Base-by-base conservation (phyloP, 2,329 filamentous ascomycete species). In the Calonectria honghensis region DNA sequence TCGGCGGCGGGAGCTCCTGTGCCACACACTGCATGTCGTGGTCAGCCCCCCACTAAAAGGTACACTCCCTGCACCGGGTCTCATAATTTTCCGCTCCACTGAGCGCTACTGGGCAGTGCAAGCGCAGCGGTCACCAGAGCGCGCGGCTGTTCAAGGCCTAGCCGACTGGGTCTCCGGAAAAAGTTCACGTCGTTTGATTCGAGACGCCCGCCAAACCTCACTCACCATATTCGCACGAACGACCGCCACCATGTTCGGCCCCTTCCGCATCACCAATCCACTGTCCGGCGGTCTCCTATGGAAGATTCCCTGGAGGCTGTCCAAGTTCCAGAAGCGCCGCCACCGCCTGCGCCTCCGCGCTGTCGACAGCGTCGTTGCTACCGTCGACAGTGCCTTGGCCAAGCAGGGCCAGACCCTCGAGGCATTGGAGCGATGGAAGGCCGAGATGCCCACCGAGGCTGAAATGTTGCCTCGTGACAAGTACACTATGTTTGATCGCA, bases 261-360 rank as follows among this genome's bases (percentile, higher is more conserved):
- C 94, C 79, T 95, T 98, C 88, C 94, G 94, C 87, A 89, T 94
- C 80, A 96, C 95, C 57, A 94, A 92, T 78, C 89, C 94, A 73
- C 89, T 98, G 31, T 93, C 92, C 71, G 91, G 94, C 77, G 96
- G 96, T 86, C 93, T 98, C 70, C 89, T 98, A 80, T 98, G 96
- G 97, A 99, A 99, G 92, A 96, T 94, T 81, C 97, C 97, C 80
- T 99, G 96, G 96, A 94, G 97, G 76, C 92, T 99, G 83, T 99
- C 97, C 73, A 90, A 92, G 79, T 95, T 95, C 84, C 96, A 98
- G 87, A 98, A 98, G 87, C 91, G 93, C 78, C 94, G 96, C 70
- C 96, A 98, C 82, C 92, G 96, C 77, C 90, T 93, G 85, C 94
- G 96, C 61, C 90, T 98, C 77, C 93, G 94, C 77, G 92, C 93